Percentiles rank a stretch among this genome's conserved stretches.
Conservation (phyloP, 2,329 filamentous ascomycete genomes). For the Furcasterigmium sp. region DNA sequence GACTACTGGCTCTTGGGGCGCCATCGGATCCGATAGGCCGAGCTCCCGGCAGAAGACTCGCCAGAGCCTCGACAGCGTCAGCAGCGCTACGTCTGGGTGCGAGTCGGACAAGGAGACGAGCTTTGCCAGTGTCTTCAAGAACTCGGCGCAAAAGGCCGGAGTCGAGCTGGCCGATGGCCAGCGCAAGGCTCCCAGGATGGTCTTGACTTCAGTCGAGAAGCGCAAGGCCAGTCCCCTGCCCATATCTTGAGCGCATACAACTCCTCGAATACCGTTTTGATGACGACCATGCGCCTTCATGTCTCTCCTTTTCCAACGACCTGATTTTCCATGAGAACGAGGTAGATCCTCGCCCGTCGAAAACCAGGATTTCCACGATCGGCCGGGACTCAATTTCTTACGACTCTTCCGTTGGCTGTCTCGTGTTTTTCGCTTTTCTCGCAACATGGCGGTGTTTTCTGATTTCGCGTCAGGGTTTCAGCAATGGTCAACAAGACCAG, state of each 20-base stretch:
- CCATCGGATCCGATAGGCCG: slow-evolving; percentile 83
- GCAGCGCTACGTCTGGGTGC: slow-evolving; percentile 43
- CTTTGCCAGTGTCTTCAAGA: slow-evolving; percentile 63
- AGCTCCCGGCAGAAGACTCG: slow-evolving; percentile 61
- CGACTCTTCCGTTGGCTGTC: not conserved
- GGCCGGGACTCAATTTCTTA: slow-evolving; percentile 5
- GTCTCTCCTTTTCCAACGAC: slow-evolving; percentile 13
- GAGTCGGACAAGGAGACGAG: slow-evolving; percentile 52
- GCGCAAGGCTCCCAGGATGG: slow-evolving; percentile 80
- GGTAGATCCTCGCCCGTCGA: slow-evolving; percentile 10
- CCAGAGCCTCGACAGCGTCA: slow-evolving; percentile 59
- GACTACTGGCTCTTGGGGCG: slow-evolving; percentile 67
- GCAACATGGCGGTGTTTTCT: slow-evolving; percentile 2
- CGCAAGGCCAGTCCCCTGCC: slow-evolving; percentile 57
- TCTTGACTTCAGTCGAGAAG: slow-evolving; percentile 86
- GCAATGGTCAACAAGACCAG: not conserved
- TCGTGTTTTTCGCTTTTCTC: not conserved
- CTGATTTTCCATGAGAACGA: slow-evolving; percentile 5
- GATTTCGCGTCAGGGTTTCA: not conserved
- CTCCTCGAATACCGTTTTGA: slow-evolving; percentile 10
- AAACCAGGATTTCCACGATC: slow-evolving; percentile 11
- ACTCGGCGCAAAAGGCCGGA: slow-evolving; percentile 43
- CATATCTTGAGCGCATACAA: not conserved
- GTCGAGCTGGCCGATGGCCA: slow-evolving; percentile 56
- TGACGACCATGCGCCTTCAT: slow-evolving; percentile 12